Conservation (phyloP, 305 asterid species). For the Andrographis paniculata region DNA sequence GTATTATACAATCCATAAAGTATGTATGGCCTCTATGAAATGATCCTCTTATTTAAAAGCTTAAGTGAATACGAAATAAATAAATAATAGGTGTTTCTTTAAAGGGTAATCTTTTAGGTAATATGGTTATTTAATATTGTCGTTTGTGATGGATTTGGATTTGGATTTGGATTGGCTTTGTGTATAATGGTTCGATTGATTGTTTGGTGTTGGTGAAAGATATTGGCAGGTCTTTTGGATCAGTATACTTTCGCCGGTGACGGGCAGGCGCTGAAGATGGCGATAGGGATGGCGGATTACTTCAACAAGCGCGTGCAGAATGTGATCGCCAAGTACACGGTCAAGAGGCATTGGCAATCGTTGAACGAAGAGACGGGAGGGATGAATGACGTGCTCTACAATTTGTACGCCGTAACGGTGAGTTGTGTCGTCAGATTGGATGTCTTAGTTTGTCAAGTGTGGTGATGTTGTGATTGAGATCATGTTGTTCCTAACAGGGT, state of each 20-base stretch:
- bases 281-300: constrained; percentile 73
- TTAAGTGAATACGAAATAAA: too few species aligned
- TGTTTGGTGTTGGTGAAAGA: too few species aligned
- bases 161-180: not conserved
- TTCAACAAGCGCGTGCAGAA: constrained; percentile 75
- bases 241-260: constrained; percentile 64
- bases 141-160: not conserved
- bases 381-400: constrained; percentile 89
- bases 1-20: constrained; percentile 90
- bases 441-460: constrained; percentile 21
- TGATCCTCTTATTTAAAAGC: too few species aligned
- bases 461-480: not conserved
- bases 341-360: constrained; percentile 63
- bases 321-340: constrained; percentile 49
- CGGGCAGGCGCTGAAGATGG: constrained; percentile 51
- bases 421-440: not conserved
- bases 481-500: constrained; percentile 59
- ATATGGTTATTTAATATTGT: too few species aligned
- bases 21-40: constrained; percentile 8
- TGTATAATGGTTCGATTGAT: too few species aligned
- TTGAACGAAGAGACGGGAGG: constrained; percentile 92
- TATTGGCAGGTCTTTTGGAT: constrained; percentile 90
- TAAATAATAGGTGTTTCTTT: too few species aligned
- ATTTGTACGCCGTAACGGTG: constrained; percentile 63
- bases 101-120: too few species aligned